A percentile compares a stretch with the other conserved stretches of the same genome.
Conservation (phyloP, 2,329 filamentous ascomycete species). For the Bipolaris sorokiniana region DNA sequence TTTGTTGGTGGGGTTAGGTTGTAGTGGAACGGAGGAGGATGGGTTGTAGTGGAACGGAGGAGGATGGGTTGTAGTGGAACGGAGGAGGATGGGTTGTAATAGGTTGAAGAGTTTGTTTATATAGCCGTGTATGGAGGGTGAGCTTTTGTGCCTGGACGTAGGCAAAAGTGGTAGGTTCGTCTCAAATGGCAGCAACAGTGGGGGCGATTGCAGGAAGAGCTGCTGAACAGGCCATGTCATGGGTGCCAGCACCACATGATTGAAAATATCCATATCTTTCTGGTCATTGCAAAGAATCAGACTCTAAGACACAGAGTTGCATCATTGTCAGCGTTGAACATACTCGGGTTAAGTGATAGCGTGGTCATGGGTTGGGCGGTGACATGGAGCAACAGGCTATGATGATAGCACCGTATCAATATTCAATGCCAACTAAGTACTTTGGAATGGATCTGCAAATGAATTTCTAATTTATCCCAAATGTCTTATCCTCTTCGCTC, state of each 20-base stretch:
- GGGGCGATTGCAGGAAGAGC: not conserved
- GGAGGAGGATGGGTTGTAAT: not conserved
- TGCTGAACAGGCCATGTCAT: not conserved
- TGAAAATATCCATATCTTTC: constrained; percentile 34
- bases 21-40: no score
- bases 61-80: not conserved
- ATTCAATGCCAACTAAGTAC: not conserved
- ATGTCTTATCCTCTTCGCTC: no score
- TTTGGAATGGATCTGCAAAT: no score
- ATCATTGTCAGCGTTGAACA: constrained; percentile 34
- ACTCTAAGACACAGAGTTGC: constrained; percentile 32
- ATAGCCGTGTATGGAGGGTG: not conserved
- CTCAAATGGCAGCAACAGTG: not conserved
- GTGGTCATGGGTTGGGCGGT: not conserved
- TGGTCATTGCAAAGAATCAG: constrained; percentile 30
- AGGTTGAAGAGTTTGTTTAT: not conserved
- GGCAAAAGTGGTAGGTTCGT: not conserved
- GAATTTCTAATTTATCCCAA: no score
- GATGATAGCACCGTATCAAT: not conserved
- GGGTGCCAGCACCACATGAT: constrained; percentile 21
- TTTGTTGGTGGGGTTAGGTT: not conserved
- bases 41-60: not conserved
- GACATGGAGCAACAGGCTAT: not conserved
- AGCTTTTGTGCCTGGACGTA: no score
- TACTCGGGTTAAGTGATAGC: constrained; percentile 15